These are phyloP conservation scores for Pterulicium gracile DNA, from an alignment of 1,284 basidiomycete genomes.

Conservation along the genomic window DNA sequence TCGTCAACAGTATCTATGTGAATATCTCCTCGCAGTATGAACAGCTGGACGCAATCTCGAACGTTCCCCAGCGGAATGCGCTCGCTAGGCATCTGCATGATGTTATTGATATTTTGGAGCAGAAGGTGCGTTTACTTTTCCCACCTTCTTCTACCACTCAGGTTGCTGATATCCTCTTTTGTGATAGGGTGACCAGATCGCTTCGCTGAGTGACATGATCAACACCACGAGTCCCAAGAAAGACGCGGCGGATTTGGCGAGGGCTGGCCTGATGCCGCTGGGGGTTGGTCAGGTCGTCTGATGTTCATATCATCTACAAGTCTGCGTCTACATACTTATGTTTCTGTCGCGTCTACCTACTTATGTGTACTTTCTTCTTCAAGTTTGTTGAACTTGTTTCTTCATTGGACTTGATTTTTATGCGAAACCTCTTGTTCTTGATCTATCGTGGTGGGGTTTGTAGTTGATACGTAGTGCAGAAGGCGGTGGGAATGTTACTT, in stretches of 20 bases:
- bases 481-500: too few relatives aligned
- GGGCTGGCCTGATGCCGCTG: background rate
- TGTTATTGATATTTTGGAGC: conserved; percentile 82
- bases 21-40: conserved; percentile 88
- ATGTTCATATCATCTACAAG: too few relatives aligned
- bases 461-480: too few relatives aligned
- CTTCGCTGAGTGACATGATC: conserved; percentile 71
- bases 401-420: too few relatives aligned
- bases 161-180: conserved; percentile 5
- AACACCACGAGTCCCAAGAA: conserved; percentile 13
- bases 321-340: too few relatives aligned
- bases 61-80: conserved; percentile 68
- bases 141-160: conserved; percentile 4
- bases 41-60: conserved; percentile 71
- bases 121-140: conserved; percentile 48
- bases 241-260: background rate
- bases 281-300: background rate
- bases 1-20: conserved; percentile 61
- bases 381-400: too few relatives aligned
- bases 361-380: too few relatives aligned
- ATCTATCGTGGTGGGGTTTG: too few relatives aligned
- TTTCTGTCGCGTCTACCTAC: too few relatives aligned
- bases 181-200: conserved; percentile 77
- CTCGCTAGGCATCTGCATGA: conserved; percentile 80
- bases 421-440: too few relatives aligned